Conservation (phyloP, 805 yeast species). For the Ogataea haglerorum region DNA sequence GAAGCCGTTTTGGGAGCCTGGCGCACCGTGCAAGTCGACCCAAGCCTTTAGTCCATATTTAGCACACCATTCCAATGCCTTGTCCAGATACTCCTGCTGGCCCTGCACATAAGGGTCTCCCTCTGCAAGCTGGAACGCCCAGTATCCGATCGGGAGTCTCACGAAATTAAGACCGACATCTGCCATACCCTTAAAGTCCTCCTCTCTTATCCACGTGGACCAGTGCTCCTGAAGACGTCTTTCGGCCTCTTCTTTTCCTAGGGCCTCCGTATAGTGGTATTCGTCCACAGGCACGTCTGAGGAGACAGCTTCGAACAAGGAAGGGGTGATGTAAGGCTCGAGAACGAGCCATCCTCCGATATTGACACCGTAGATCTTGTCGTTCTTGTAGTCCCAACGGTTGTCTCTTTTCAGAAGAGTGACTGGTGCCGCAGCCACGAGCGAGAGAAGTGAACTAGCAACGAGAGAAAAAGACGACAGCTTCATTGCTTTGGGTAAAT, state of each 20-base stretch:
- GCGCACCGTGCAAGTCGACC: constrained; percentile 95
- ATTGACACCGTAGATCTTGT: constrained; percentile 58
- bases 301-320: constrained; percentile 56
- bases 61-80: constrained; percentile 75
- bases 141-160: constrained; percentile 90
- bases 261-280: constrained; percentile 56
- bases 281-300: constrained; percentile 71
- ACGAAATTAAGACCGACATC: constrained; percentile 73
- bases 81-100: constrained; percentile 66
- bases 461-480: constrained; percentile 2
- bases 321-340: constrained; percentile 84
- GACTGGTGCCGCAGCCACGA: constrained; percentile 23
- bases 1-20: constrained; percentile 94
- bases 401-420: constrained; percentile 29
- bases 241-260: constrained; percentile 60
- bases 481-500: constrained; percentile 12
- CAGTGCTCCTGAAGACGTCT: constrained; percentile 64
- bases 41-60: constrained; percentile 65
- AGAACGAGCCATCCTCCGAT: constrained; percentile 89
- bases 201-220: constrained; percentile 71
- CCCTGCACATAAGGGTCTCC: constrained; percentile 88
- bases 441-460: constrained; percentile 5
- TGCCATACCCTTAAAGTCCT: constrained; percentile 61
- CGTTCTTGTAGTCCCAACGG: constrained; percentile 31
- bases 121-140: constrained; percentile 70